These are phyloP conservation scores for Ogataea zsoltii DNA, from an alignment of 805 yeast species.

Conservation along the genomic window DNA sequence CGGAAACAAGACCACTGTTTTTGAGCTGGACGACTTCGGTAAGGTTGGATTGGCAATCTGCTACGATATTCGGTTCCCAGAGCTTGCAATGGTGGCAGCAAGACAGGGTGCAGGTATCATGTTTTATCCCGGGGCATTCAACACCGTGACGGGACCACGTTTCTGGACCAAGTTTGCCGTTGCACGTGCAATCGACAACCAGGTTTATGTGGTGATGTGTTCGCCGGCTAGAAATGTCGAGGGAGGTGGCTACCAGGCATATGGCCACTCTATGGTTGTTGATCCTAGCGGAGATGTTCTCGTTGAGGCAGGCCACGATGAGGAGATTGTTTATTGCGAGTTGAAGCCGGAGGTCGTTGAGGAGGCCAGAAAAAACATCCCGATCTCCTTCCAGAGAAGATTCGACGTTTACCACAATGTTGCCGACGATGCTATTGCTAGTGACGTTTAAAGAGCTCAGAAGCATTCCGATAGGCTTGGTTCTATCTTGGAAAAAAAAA, in stretches of 20 bases:
- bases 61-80: constrained; percentile 81
- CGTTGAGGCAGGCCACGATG: constrained; percentile 77
- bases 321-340: constrained; percentile 73
- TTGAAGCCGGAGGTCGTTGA: constrained; percentile 62
- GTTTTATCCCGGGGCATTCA: constrained; percentile 84
- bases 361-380: constrained; percentile 63
- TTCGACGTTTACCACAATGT: constrained; percentile 62
- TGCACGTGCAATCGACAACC: constrained; percentile 75
- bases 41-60: constrained; percentile 84
- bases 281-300: constrained; percentile 62
- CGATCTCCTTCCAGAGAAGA: constrained; percentile 69
- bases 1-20: constrained; percentile 81
- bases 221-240: constrained; percentile 79
- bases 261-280: constrained; percentile 66
- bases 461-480: neutral
- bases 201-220: constrained; percentile 70
- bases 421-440: constrained; percentile 23
- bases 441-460: constrained; percentile 19
- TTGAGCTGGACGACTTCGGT: constrained; percentile 63
- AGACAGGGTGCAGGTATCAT: constrained; percentile 70
- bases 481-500: too few relatives aligned
- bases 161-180: constrained; percentile 80
- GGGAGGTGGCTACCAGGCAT: constrained; percentile 59
- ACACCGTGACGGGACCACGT: constrained; percentile 80
- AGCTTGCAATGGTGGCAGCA: constrained; percentile 68